A percentile compares a stretch with the other conserved stretches of the same genome.
phyloP scores from a whole-genome alignment of 139 green algal genomes.

The Zygnema circumcarinatum region DNA sequence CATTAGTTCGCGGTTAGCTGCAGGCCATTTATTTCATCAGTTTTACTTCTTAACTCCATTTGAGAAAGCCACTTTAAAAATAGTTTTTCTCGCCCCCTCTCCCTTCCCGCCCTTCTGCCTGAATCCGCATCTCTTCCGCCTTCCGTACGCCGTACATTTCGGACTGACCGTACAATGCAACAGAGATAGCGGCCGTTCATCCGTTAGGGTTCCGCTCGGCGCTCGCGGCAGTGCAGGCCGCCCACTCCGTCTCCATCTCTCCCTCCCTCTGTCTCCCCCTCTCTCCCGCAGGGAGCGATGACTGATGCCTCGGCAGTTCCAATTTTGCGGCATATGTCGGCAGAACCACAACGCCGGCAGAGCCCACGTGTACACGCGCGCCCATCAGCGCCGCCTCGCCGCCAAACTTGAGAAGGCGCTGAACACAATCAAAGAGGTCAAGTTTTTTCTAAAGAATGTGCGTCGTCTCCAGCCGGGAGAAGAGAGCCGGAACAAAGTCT shows the following conservation, averaged over 20 bases:
- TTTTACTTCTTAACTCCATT: not conserved
- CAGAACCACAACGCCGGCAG: not conserved
- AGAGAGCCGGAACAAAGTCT: not conserved
- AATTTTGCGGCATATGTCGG: not conserved
- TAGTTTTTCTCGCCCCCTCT: not conserved
- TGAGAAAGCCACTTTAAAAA: not conserved
- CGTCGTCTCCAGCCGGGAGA: not conserved
- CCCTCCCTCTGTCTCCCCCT: not conserved
- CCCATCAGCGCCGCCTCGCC: not conserved
- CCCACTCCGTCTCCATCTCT: not conserved
- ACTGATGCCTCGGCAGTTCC: not conserved
- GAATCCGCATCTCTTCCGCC: not conserved
- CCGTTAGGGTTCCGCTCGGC: not conserved
- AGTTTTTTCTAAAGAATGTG: conserved; percentile 1
- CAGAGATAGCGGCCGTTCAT: not conserved
- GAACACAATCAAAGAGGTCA: not conserved
- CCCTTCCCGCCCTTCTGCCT: not conserved
- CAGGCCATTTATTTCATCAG: not conserved
- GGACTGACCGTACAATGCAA: no score
- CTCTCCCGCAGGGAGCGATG: not conserved
- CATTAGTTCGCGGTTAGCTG: not conserved
- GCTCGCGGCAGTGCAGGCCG: not conserved
- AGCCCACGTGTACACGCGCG: not conserved
- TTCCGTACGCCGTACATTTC: no score
- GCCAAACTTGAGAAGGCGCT: not conserved